Percentiles rank a stretch among this genome's conserved stretches.
Evolutionary conservation across 164 flowering plant species (phyloP).

Genomic region (Kalanchoe fedtschenkoi): DNA sequence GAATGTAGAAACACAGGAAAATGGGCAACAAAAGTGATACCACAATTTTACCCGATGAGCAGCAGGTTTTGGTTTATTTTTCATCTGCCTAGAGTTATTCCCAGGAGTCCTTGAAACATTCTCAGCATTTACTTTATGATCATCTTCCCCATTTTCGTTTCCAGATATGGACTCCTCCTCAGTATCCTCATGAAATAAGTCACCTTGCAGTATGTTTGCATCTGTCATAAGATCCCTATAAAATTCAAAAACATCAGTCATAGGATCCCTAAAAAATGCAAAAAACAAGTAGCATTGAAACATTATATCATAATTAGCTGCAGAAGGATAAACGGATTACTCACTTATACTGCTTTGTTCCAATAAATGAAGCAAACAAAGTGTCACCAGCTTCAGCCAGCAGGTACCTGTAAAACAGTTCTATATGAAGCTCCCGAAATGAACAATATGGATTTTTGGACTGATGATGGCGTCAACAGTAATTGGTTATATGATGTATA

Average conservation of each 20-base stretch:
- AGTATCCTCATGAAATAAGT: slow-evolving; percentile 76
- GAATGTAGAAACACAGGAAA: background rate
- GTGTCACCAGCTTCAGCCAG: slow-evolving; percentile 98
- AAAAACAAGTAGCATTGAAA: slow-evolving; percentile 4
- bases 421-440: background rate
- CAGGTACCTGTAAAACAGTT: slow-evolving; percentile 44
- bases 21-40: background rate
- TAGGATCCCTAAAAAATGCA: slow-evolving; percentile 54
- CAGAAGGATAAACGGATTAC: slow-evolving; percentile 10
- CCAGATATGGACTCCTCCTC: slow-evolving; percentile 42
- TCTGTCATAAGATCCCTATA: slow-evolving; percentile 86
- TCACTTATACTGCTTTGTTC: slow-evolving; percentile 94
- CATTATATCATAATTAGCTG: background rate
- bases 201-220: slow-evolving; percentile 93
- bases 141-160: slow-evolving; percentile 24
- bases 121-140: slow-evolving; percentile 28
- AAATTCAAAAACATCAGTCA: slow-evolving; percentile 46
- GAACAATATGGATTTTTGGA: background rate
- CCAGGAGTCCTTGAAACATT: slow-evolving; percentile 27
- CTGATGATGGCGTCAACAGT: background rate
- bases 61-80: slow-evolving; percentile 62
- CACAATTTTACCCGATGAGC: slow-evolving; percentile 65
- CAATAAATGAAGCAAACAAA: slow-evolving; percentile 90
- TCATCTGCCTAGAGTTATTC: slow-evolving; percentile 34
- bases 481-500: background rate